Percentiles rank a stretch among this genome's conserved stretches.
These are phyloP conservation scores for Tolypocladium sp. DNA, from an alignment of 2,329 filamentous ascomycete species.

Conservation along the genomic window DNA sequence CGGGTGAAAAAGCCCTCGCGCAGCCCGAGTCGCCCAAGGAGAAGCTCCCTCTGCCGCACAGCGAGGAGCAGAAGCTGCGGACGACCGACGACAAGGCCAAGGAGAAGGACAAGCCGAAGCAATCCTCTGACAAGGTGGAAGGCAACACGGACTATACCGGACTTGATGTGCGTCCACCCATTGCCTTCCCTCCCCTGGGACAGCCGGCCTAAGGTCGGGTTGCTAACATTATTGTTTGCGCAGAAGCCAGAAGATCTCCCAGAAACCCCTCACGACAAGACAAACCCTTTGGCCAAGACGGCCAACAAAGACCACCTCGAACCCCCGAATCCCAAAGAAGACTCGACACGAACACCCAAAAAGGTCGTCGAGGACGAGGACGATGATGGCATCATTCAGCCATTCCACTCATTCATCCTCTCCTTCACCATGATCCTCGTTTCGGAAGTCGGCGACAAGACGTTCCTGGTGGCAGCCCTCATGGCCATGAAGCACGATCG, in stretches of 20 bases:
- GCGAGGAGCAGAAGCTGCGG: slow-evolving; percentile 63
- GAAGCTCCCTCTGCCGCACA: slow-evolving; percentile 70
- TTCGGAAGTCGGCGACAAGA: slow-evolving; percentile 97
- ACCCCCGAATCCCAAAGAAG: slow-evolving; percentile 18
- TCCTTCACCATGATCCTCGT: slow-evolving; percentile 97
- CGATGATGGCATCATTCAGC: slow-evolving; percentile 60
- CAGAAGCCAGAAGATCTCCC: slow-evolving; percentile 79
- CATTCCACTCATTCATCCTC: slow-evolving; percentile 80
- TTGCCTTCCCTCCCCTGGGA: not conserved
- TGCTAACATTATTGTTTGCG: slow-evolving; percentile 9
- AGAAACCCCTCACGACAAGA: slow-evolving; percentile 64
- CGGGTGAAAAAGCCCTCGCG: slow-evolving; percentile 58
- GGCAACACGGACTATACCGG: slow-evolving; percentile 23
- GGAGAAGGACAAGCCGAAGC: slow-evolving; percentile 29
- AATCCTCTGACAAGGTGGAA: slow-evolving; percentile 29
- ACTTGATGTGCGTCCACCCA: slow-evolving; percentile 19
- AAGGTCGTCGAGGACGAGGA: slow-evolving; percentile 24
- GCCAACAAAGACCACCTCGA: slow-evolving; percentile 57
- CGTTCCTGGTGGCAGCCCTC: slow-evolving; percentile 89
- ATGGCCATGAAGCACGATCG: slow-evolving; percentile 99
- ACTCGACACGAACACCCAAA: slow-evolving; percentile 15
- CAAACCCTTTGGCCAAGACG: slow-evolving; percentile 58
- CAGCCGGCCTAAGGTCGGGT: not conserved
- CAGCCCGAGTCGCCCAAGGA: slow-evolving; percentile 79
- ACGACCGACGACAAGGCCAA: slow-evolving; percentile 31